phyloP scores from a whole-genome alignment of 345 rosid species.

The Lumnitzera littorea region DNA sequence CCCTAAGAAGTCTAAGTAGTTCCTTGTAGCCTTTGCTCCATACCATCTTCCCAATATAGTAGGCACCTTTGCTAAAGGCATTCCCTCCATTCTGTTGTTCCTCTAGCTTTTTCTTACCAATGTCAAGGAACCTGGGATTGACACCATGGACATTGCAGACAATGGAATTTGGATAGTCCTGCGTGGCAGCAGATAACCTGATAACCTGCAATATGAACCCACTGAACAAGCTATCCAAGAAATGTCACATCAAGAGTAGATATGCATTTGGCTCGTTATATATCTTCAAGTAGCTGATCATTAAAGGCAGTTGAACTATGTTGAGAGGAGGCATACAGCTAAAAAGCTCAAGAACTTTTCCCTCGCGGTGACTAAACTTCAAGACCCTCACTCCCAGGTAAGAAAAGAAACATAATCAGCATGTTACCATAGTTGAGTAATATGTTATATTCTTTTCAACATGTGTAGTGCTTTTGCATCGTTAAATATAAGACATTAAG shows the following conservation, averaged over 20 bases:
- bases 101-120: conserved; percentile 60
- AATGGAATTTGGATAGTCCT: conserved; percentile 71
- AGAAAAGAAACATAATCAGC: too few relatives aligned
- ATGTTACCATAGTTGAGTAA: too few relatives aligned
- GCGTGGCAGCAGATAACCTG: conserved; percentile 91
- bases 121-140: conserved; percentile 83
- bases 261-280: too few relatives aligned
- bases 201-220: conserved; percentile 49
- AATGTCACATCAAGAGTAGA: background rate
- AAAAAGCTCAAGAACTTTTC: too few relatives aligned
- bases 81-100: conserved; percentile 37
- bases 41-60: conserved; percentile 93
- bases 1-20: conserved; percentile 59
- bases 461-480: too few relatives aligned
- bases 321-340: too few relatives aligned
- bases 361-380: too few relatives aligned
- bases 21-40: conserved; percentile 98
- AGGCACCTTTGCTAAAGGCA: conserved; percentile 69
- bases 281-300: too few relatives aligned
- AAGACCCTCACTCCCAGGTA: too few relatives aligned
- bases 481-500: too few relatives aligned
- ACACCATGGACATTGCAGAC: conserved; percentile 96
- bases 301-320: too few relatives aligned
- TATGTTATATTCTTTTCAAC: too few relatives aligned
- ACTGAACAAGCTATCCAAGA: background rate